Conservation (phyloP, 192 early-diverging fungal genomes). For the Backusella parvicylindrica region DNA sequence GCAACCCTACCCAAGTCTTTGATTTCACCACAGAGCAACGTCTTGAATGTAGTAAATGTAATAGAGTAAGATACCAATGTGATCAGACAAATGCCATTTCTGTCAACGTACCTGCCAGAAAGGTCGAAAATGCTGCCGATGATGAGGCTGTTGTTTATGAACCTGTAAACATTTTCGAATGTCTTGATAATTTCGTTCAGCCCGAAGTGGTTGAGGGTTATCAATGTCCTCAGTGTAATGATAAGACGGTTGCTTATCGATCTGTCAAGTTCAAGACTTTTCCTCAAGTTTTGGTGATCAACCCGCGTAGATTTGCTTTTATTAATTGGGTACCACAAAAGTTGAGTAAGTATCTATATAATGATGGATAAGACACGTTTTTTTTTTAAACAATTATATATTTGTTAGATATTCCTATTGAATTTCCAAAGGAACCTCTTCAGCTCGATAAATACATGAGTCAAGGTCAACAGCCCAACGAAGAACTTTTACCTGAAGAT, state of each 20-base stretch:
- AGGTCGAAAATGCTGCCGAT: conserved; percentile 22
- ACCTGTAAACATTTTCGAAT: conserved; percentile 59
- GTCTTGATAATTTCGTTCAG: conserved; percentile 56
- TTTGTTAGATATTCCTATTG: conserved; percentile 51
- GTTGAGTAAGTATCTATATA: conserved; percentile 37
- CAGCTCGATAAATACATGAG: conserved; percentile 71
- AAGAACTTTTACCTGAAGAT: conserved; percentile 78
- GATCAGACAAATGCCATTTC: conserved; percentile 52
- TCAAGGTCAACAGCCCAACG: conserved; percentile 60
- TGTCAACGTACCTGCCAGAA: conserved; percentile 70
- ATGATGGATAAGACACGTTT: not conserved
- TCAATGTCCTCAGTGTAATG: conserved; percentile 58
- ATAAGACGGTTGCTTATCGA: conserved; percentile 47
- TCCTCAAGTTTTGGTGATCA: conserved; percentile 69
- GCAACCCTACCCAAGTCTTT: conserved; percentile 62
- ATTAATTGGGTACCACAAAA: conserved; percentile 83
- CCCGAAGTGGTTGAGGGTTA: conserved; percentile 58
- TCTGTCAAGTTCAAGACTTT: conserved; percentile 67
- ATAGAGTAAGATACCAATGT: conserved; percentile 71
- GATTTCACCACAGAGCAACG: conserved; percentile 80
- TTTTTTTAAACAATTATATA: not conserved
- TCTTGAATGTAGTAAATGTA: conserved; percentile 83
- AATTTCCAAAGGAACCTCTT: conserved; percentile 47
- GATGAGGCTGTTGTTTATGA: conserved; percentile 38
- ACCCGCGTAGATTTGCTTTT: conserved; percentile 67